Base-by-base conservation (phyloP, 2,329 filamentous ascomycete species). In the Penicillium aurantiogriseum region DNA sequence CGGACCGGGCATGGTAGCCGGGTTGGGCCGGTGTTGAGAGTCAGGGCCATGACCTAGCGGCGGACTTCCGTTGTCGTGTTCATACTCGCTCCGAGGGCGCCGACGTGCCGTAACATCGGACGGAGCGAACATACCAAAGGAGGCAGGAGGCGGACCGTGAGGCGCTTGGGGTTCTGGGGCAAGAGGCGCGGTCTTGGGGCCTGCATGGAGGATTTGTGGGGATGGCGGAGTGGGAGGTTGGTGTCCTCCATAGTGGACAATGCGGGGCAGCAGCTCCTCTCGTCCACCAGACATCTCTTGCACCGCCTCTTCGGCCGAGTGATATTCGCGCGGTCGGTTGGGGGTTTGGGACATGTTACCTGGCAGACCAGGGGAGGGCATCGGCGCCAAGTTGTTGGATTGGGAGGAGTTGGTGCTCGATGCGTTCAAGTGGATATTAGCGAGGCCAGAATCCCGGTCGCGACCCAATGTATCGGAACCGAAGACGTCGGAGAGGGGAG, bases 251-350 rank as follows among this genome's bases (percentile, higher is more conserved):
- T 99, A 99, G 76, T 97, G 94, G 15, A 99, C 91, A 56, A 97
- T 86, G 75, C 93, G 94, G 23, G 94, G 94, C 50, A 97, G 81
- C 15, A 97, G 81, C 58, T 99, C 94, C 56, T 96, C 89, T 56
- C 94, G 86, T n/a, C 94, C 94, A 50, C 91, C 92, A 5, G 92
- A 88, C 61, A 99, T 77, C 63, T 94, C 91, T 57, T 91, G 90
- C 59, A 97, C 92, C 3, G 91, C 94, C 72, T 99, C 94, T 74
- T 99, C 94, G 13, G 94, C 94, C 4, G 93, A 97, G 68, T 92
- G 90, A 76, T 96, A 97, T 71, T 97, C 94, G 56, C 93, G 85
- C 11, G 87, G 81, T 58, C 93, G 86, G 51, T 74, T 76, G 1
- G 82, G 81, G 9, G 83, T 83, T 25, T 85, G 80, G 79, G 81